Base-by-base conservation (phyloP, 2,329 filamentous ascomycete species). In the Laburnicola sp. region DNA sequence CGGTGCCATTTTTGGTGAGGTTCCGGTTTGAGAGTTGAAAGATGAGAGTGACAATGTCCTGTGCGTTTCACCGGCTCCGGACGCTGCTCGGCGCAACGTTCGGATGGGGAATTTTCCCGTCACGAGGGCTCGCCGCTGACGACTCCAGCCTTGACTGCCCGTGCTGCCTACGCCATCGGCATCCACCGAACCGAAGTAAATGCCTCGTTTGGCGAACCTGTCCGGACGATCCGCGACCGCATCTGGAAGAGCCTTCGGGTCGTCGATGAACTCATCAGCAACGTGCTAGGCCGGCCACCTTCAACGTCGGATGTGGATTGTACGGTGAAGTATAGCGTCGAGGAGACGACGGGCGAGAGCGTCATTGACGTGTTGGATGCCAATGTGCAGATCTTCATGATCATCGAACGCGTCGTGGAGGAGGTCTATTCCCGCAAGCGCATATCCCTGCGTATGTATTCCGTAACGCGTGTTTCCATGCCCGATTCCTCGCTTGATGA, bases 221-320 rank as follows among this genome's bases (percentile, higher is more conserved):
- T 76, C 38, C 69, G 72, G 44, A 58, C 68, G 26, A 71, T 75
- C 4, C 67, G 79, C 48, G 77, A 80, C 54, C 73, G 78, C 2
- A 76, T 80, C 21, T 82, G 79, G 79, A 81, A 78, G 59, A 80
- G 78, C 56, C 65, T 81, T 4, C 74, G 79, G 2, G 76, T 80
- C 45, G 73, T 80, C 43, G 79, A 81, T 50, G 67, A 80, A 45
- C 78, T 80, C 32, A 76, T 81, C 52, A 80, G 78, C 56, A 78
- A 75, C 23, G 74, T 77, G 1, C 62, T 82, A 6, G 79, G 79
- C 5, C 73, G 79, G n/a, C 79, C 79, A 8, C 78, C 79, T 4
- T 78, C 78, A 3, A 81, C 78, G 1, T 80, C 78, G 0, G 79
- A 82, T 49, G 76, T 79, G 10, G 79, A 80, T 44, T 78, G 73